Evolutionary conservation across 2,329 filamentous ascomycete genomes (phyloP), one percentile per base, ranked within the genome.

Genomic region (Herpotrichia juniperi): DNA sequence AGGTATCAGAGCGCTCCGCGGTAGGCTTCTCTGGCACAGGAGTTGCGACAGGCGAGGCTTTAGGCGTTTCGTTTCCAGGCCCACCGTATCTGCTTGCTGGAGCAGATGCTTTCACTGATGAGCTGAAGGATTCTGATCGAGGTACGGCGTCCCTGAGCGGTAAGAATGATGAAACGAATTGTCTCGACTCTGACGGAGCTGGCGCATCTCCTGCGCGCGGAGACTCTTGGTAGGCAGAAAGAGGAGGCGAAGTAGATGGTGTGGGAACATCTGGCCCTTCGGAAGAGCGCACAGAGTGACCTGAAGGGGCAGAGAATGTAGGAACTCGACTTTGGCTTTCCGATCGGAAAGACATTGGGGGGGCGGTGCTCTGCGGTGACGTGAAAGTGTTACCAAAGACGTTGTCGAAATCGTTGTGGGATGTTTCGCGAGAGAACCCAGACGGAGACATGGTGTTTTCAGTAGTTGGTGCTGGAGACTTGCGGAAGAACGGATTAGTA

Each of bases 401-500:
- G 65, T 89, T 92, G 68, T 96, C 91, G 72, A 96, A 96, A 50
- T 73, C 70, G 54, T 73, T 71, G 52, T 71, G 67, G n/a, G 72
- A 67, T 19, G 69, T 68, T 9, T 77, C 69, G 8, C 69, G 68
- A 22, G 74, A 68, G 54, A 81, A 81, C 2, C 81, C 76, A 39
- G 79, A 78, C 22, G 76, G 78, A 16, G 81, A 78, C 63, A 79
- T 76, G 35, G 79, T 77, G 31, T 77, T 79, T 7, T 83, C 81
- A 31, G 78, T 74, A 7, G 74, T 67, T 22, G 74, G 76, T 10
- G 77, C 78, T n/a, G 79, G 75, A 6, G 79, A 77, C 51, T 81
- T 82, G 67, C 91, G 87, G 79, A 97, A 97, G 80, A 99, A 99
- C 0, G 94, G 94, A 71, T 99, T 99, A 66, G 92, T 97, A 62